Conservation (phyloP, 805 yeast species). For the Schwanniomyces yamadae region DNA sequence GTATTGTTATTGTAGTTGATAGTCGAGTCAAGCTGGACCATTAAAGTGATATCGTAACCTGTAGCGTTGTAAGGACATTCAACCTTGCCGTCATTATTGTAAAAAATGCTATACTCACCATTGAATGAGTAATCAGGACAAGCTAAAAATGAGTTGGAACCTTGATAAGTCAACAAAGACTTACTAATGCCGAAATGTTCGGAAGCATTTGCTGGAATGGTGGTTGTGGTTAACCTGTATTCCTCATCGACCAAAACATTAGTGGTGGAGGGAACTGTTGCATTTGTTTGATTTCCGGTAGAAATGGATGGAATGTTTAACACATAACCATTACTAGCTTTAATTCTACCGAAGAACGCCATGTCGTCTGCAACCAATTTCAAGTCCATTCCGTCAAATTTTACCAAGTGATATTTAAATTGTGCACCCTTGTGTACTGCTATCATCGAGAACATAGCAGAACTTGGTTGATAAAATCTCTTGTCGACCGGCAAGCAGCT, state of each 20-base stretch:
- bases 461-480: constrained; percentile 29
- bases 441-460: constrained; percentile 35
- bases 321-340: constrained; percentile 31
- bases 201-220: constrained; percentile 16
- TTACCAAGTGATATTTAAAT: constrained; percentile 33
- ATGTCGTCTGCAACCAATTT: constrained; percentile 28
- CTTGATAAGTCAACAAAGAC: constrained; percentile 30
- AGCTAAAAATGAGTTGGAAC: constrained; percentile 32
- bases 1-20: constrained; percentile 27
- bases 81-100: constrained; percentile 16
- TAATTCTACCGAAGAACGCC: constrained; percentile 37
- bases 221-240: constrained; percentile 22
- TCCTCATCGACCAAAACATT: constrained; percentile 28
- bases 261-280: constrained; percentile 16
- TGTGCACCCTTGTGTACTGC: constrained; percentile 34
- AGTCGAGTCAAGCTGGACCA: constrained; percentile 31
- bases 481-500: constrained; percentile 12
- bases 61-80: constrained; percentile 24
- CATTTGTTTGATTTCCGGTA: constrained; percentile 6
- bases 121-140: constrained; percentile 26
- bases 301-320: constrained; percentile 29
- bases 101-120: constrained; percentile 28
- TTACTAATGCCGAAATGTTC: constrained; percentile 28
- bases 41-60: constrained; percentile 31
- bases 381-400: constrained; percentile 32